Base-by-base conservation (phyloP, 1,284 basidiomycete species). In the Chalciporus piperatoides region DNA sequence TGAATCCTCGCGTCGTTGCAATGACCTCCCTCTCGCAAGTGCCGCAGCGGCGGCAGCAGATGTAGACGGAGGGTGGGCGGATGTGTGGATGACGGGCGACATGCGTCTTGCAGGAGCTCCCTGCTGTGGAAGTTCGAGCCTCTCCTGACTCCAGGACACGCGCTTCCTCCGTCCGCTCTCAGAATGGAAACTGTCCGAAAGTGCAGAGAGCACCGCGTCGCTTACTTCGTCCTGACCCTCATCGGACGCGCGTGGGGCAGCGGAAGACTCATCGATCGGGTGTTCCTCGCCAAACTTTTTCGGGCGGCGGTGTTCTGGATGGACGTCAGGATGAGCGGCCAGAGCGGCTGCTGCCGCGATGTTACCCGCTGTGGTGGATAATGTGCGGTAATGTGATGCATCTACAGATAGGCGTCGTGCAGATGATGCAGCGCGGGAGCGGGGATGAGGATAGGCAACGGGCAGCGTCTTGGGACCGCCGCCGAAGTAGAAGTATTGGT, bases 401-500 rank as follows among this genome's bases (percentile, higher is more conserved):
- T 83, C 81, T 33, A 72, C 48, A 9, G 79, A 78, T 19, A 71
- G 53, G 44, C 77, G 74, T 14, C 76, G 74, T 40, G 66, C 62
- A 25, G 73, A 67, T 8, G 74, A 73, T 12, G 67, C 57, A 27
- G 75, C 68, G 32, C 77, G 74, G 12, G 77, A 70, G 35, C 72
- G 75, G 25, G 67, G 54, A n/a, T 67, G 74, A 14, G 67, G 56
- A 56, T 71, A 65, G 36, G 63, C 56, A n/a, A 73, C 53, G 5
- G 71, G 65, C 2, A 62, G 62, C 42, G 70, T 67, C 56, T 62
- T 66, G 30, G 62, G 60, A 46, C 47, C 57, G 48, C 59, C 61
- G 41, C 62, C 64, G 63, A 94, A 96, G 70, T 94, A 87, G 59
- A 84, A 74, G 70, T 82, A 96, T 66, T 97, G 92, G 9, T 62